Base-by-base conservation (phyloP, 352 stramenopile genomes). In the Pythium biforme region DNA sequence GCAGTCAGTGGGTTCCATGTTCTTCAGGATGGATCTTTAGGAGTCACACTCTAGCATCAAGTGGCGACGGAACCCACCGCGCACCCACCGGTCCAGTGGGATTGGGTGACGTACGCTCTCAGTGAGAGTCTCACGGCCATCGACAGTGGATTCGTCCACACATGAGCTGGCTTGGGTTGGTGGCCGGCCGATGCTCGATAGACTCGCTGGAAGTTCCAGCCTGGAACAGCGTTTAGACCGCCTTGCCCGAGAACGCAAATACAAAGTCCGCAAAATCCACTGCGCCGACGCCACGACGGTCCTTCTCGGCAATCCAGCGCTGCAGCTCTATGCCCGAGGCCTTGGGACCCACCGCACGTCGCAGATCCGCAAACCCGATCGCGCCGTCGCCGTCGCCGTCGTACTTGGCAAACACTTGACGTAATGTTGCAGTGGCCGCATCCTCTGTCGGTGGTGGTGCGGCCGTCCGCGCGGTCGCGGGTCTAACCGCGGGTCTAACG, bases 301-400 rank as follows among this genome's bases (percentile, higher is more conserved):
- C 78, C 46, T 88, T 85, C 51, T 79, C 58, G 0, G 60, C 74
- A 63, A 84, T 75, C 76, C 76, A 82, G n/a, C 67, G 67, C 59
- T 85, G 76, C 37, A 82, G 67, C 50, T 88, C 76, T 37, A 79
- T 20, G 26, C 75, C 64, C 33, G 77, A 76, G 11, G 74, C 55
- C 25, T 53, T 68, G 20, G 55, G 27, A 37, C 52, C 52, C 26
- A 87, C 55, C 8, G 73, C 75, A 23, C 66, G 64, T 25, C 75
- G 69, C 56, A 87, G 55, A 55, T 85, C 77, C 50, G 74, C 66
- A 43, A 87, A 84, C 37, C 69, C 76, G 64, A 84, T 83, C 27
- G 33, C 62, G 9, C 74, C 72, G 46, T 87, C 75, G 34, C 72
- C 69, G 40, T 87, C 72, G 20, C 69, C 73, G 64, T 83, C 74